phyloP scores from a whole-genome alignment of 2,329 filamentous ascomycete genomes.

The Colletotrichum cuscutae region DNA sequence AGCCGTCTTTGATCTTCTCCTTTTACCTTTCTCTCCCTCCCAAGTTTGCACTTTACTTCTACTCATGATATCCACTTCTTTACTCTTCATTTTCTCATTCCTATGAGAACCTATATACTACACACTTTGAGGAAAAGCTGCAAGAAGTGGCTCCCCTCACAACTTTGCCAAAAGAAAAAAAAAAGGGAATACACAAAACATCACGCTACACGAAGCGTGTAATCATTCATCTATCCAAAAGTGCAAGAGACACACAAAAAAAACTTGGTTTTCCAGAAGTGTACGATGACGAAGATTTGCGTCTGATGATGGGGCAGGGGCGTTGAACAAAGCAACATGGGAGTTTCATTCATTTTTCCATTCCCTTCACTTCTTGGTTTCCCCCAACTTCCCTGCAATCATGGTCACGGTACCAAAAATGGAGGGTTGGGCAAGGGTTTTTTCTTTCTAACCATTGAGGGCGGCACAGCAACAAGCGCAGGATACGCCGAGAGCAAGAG shows the following conservation, averaged over 20 bases:
- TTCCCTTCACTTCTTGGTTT: neutral
- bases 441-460: neutral
- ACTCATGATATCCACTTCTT: conserved; percentile 23
- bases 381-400: neutral
- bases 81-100: too few relatives aligned
- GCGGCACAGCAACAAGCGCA: neutral
- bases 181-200: neutral
- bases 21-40: neutral
- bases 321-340: neutral
- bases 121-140: neutral
- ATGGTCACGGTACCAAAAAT: neutral
- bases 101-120: neutral
- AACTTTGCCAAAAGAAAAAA: neutral
- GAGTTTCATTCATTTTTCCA: neutral
- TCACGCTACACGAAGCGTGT: neutral
- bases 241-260: neutral
- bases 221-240: neutral
- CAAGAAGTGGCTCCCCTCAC: neutral
- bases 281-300: neutral
- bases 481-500: neutral
- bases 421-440: neutral
- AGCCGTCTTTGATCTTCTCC: conserved; percentile 14
- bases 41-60: neutral
- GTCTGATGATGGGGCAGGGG: neutral
- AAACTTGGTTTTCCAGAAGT: neutral